phyloP scores from a whole-genome alignment of 176 grass and related monocot species.

The Zea luxurians region DNA sequence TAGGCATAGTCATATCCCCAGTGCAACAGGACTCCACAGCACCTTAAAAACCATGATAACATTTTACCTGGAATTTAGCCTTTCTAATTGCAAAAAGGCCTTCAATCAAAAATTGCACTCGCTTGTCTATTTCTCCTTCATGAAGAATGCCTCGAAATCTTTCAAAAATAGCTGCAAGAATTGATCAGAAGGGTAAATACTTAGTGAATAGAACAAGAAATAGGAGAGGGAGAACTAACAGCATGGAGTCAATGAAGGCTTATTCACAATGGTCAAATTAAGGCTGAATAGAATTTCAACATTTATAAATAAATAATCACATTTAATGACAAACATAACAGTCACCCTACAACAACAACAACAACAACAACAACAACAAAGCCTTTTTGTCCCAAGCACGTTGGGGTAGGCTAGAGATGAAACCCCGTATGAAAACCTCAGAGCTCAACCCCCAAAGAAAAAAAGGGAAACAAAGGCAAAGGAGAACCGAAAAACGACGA shows the following conservation, averaged over 20 bases:
- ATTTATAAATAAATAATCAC: neutral
- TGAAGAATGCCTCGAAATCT: constrained; percentile 94
- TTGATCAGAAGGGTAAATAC: constrained; percentile 6
- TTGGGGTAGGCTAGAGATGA: too few species aligned
- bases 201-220: neutral
- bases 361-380: too few species aligned
- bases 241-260: neutral
- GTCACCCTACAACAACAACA: too few species aligned
- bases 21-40: too few species aligned
- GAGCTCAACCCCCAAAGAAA: too few species aligned
- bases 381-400: too few species aligned
- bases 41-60: neutral
- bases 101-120: constrained; percentile 95
- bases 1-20: too few species aligned
- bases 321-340: constrained; percentile 5
- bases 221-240: neutral
- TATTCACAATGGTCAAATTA: neutral
- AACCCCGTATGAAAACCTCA: too few species aligned
- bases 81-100: constrained; percentile 97
- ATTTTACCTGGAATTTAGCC: constrained; percentile 88
- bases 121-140: constrained; percentile 96
- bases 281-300: neutral
- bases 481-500: too few species aligned
- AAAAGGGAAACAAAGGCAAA: too few species aligned
- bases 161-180: constrained; percentile 88